A percentile compares a stretch with the other conserved stretches of the same genome.
These are phyloP conservation scores for Cadophora sp. DNA, from an alignment of 2,329 filamentous ascomycete species.

Conservation along the genomic window DNA sequence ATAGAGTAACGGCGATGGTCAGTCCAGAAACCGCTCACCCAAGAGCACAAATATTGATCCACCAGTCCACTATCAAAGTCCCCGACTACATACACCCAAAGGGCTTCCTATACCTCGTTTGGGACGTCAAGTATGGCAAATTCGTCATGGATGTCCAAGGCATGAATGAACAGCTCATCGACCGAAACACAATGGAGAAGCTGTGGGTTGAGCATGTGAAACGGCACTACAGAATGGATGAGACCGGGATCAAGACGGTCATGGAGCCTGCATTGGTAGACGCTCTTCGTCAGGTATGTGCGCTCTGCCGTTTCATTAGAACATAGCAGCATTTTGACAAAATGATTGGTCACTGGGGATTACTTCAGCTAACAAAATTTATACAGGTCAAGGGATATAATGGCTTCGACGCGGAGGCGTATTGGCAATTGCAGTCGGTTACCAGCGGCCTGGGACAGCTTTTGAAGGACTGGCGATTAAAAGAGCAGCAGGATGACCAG, in stretches of 20 bases:
- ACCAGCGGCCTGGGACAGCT: neutral
- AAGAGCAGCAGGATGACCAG: neutral
- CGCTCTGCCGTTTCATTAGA: neutral
- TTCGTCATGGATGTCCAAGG: neutral
- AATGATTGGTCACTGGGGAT: neutral
- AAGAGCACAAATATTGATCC: neutral
- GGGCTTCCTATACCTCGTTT: neutral
- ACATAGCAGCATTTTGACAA: neutral
- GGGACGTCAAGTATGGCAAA: slow-evolving; percentile 3
- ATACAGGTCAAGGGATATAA: neutral
- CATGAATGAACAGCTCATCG: neutral
- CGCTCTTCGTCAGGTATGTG: neutral
- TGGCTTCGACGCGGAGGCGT: neutral
- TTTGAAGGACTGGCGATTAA: neutral
- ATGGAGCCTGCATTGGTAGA: neutral
- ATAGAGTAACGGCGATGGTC: neutral
- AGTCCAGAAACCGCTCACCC: neutral
- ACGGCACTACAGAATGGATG: neutral
- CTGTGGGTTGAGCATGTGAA: neutral
- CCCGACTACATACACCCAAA: neutral
- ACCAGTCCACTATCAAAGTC: neutral
- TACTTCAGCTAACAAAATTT: neutral
- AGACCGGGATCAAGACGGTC: neutral
- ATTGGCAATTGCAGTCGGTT: neutral
- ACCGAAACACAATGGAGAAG: neutral